Percentiles rank a stretch among this genome's conserved stretches.
phyloP scores from a whole-genome alignment of 305 asterid species.

The Fraxinus floribunda region DNA sequence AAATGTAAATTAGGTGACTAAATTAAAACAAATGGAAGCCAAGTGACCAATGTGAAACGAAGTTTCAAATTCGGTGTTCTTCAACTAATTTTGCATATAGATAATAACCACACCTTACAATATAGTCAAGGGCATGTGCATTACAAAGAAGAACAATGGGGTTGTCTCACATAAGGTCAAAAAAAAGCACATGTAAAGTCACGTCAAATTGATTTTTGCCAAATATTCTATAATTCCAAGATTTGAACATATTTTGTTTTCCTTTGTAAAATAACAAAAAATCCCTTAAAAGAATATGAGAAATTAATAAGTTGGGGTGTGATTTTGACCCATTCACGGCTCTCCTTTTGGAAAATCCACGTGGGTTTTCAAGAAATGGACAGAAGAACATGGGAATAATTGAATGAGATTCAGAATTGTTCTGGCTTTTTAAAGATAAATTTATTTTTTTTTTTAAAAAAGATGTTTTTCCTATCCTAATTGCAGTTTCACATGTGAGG shows the following conservation, averaged over 20 bases:
- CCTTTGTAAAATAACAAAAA: conserved; percentile 14
- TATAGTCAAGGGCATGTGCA: conserved; percentile 34
- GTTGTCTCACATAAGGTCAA: conserved; percentile 40
- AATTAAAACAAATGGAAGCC: neutral
- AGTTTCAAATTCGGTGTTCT: neutral
- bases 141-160: conserved; percentile 36
- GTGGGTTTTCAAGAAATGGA: conserved; percentile 18
- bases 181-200: conserved; percentile 46
- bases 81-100: neutral
- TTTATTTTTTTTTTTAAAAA: conserved; percentile 15
- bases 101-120: conserved; percentile 1
- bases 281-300: conserved; percentile 9
- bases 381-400: conserved; percentile 46
- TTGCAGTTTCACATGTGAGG: conserved; percentile 58
- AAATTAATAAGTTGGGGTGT: conserved; percentile 19
- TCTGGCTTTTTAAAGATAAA: conserved; percentile 22
- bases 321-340: conserved; percentile 34
- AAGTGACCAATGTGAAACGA: neutral
- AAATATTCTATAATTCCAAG: conserved; percentile 11
- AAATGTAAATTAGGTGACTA: neutral
- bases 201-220: conserved; percentile 25
- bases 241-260: conserved; percentile 18
- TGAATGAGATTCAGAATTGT: conserved; percentile 42
- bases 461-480: conserved; percentile 5
- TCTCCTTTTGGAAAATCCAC: conserved; percentile 31